Conservation (phyloP, 164 flowering plant species). For the Stephania cephalantha region DNA sequence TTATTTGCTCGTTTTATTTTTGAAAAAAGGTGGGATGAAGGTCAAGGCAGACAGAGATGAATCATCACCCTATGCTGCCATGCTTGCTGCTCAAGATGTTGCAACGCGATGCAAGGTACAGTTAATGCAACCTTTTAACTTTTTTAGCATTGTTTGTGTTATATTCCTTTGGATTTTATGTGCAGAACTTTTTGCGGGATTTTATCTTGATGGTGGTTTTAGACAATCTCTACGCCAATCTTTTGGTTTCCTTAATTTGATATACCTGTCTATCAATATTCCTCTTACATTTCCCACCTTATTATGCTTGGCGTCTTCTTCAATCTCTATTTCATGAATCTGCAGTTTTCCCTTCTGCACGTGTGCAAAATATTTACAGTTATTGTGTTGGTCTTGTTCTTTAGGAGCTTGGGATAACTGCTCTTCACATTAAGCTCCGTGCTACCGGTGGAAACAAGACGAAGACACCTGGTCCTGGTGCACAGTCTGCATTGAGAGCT, state of each 20-base stretch:
- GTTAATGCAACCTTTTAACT: neutral
- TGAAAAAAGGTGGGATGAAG: conserved; percentile 73
- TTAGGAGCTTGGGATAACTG: conserved; percentile 82
- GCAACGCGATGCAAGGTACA: conserved; percentile 74
- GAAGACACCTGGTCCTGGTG: conserved; percentile 94
- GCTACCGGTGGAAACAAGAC: conserved; percentile 94
- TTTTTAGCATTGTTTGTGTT: neutral
- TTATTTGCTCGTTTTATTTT: neutral
- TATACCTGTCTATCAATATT: neutral
- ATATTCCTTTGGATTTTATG: neutral
- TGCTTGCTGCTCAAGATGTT: conserved; percentile 97
- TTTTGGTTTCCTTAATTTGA: neutral
- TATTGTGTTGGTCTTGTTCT: neutral
- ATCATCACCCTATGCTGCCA: conserved; percentile 89
- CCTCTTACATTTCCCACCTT: neutral
- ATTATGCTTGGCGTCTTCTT: neutral
- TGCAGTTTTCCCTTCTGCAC: neutral
- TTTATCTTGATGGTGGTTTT: neutral
- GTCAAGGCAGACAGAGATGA: conserved; percentile 92
- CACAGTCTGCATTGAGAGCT: conserved; percentile 84
- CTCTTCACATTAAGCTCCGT: conserved; percentile 79
- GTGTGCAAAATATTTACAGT: neutral
- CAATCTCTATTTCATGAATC: neutral
- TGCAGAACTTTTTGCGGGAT: neutral
- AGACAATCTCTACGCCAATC: neutral